Conservation (phyloP, 345 rosid genomes). For the Laguncularia racemosa region DNA sequence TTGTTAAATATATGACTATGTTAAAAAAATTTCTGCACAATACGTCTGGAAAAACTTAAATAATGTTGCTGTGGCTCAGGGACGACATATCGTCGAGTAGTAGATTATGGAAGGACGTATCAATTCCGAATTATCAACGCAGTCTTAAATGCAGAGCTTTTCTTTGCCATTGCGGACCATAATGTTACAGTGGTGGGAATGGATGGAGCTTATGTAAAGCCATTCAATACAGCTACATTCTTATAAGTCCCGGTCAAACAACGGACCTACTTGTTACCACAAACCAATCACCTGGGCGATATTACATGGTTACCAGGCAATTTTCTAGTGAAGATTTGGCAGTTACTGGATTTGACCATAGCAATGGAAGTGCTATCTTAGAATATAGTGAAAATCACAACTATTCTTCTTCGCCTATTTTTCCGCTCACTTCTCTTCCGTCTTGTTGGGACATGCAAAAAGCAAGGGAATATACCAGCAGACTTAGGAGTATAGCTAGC, state of each 20-base stretch:
- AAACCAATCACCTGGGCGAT: conserved; percentile 14
- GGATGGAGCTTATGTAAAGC: conserved; percentile 26
- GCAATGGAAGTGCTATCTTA: conserved; percentile 33
- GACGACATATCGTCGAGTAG: conserved; percentile 3
- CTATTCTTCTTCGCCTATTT: conserved; percentile 3
- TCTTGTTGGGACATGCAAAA: conserved; percentile 3
- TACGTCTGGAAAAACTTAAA: no score
- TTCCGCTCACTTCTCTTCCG: conserved; percentile 8
- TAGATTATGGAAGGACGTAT: conserved; percentile 23
- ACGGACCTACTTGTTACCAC: conserved; percentile 23
- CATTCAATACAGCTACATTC: conserved; percentile 9
- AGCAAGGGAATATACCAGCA: background rate
- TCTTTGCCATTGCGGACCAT: conserved; percentile 24
- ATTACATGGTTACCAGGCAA: conserved; percentile 27
- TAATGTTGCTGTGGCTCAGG: conserved; percentile 6
- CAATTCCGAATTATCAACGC: conserved; percentile 28
- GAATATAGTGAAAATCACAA: conserved; percentile 16
- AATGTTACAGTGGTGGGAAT: conserved; percentile 24
- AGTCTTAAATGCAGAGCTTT: conserved; percentile 15
- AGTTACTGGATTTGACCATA: conserved; percentile 6
- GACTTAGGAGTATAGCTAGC: conserved; percentile 18
- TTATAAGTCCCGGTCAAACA: conserved; percentile 28
- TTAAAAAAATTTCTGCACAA: no score
- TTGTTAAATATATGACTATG: no score
- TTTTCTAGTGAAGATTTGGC: background rate